A percentile compares a stretch with the other conserved stretches of the same genome.
Evolutionary conservation across 345 rosid genomes (phyloP).

Genomic region (Eucalyptus shirleyi): DNA sequence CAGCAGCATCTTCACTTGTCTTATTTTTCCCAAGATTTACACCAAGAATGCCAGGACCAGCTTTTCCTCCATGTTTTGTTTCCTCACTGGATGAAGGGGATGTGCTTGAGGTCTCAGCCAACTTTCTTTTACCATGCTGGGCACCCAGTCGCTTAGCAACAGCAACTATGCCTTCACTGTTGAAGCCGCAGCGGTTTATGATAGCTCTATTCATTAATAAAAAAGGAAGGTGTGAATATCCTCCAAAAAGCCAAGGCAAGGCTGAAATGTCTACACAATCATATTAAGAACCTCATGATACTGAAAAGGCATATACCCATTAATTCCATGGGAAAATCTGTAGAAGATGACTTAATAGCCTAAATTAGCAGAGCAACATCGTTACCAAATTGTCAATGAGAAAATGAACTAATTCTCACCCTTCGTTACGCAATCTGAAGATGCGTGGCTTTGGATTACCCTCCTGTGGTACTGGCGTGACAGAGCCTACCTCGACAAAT

Average conservation of each 20-base stretch:
- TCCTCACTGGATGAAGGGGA: conserved; percentile 43
- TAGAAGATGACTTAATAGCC: not conserved
- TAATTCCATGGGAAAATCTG: not conserved
- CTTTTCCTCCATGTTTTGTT: conserved; percentile 79
- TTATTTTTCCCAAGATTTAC: conserved; percentile 98
- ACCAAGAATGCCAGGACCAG: conserved; percentile 98
- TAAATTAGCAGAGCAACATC: not conserved
- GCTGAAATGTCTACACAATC: not conserved
- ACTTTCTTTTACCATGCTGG: conserved; percentile 95
- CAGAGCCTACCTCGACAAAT: conserved; percentile 96
- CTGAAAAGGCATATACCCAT: not conserved
- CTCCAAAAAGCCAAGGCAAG: not conserved
- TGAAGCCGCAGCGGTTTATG: conserved; percentile 91
- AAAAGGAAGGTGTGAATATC: not conserved
- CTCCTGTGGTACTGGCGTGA: conserved; percentile 93
- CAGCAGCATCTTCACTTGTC: conserved; percentile 88
- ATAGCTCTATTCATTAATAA: conserved; percentile 56
- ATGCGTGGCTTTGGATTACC: conserved; percentile 92
- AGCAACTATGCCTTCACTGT: conserved; percentile 92
- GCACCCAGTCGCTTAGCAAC: conserved; percentile 97
- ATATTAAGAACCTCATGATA: not conserved
- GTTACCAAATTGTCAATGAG: not conserved
- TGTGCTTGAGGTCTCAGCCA: conserved; percentile 69
- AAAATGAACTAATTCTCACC: conserved; percentile 27
- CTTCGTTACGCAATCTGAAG: conserved; percentile 74